phyloP scores from a whole-genome alignment of 1,284 basidiomycete genomes.

The Trametes pubescens region DNA sequence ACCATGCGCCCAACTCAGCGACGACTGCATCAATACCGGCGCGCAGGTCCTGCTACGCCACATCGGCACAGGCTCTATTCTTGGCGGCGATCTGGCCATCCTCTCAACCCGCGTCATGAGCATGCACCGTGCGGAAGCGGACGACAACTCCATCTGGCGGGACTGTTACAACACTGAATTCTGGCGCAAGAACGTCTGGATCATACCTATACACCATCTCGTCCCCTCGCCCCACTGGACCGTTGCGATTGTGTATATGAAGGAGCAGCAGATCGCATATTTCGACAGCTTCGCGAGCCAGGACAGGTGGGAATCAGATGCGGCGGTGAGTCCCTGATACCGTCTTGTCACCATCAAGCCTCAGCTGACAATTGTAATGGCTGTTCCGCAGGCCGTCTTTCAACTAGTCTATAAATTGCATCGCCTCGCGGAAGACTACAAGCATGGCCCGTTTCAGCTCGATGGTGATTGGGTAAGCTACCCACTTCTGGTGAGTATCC shows the following conservation, averaged over 20 bases:
- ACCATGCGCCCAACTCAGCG: conserved; percentile 11
- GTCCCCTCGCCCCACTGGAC: conserved; percentile 18
- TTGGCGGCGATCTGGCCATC: not conserved
- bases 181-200: conserved; percentile 18
- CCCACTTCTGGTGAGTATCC: conserved; percentile 5
- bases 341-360: not conserved
- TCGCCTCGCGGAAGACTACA: not conserved
- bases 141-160: conserved; percentile 5
- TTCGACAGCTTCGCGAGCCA: conserved; percentile 19
- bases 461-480: conserved; percentile 1
- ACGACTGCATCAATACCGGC: conserved; percentile 18
- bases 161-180: not conserved
- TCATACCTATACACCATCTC: conserved; percentile 20
- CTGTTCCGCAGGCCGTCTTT: not conserved
- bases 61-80: not conserved
- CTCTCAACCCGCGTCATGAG: conserved; percentile 2
- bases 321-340: not conserved
- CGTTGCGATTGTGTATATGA: conserved; percentile 6
- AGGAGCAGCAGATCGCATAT: conserved; percentile 8
- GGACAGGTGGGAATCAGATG: conserved; percentile 1
- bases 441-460: not conserved
- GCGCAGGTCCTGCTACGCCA: conserved; percentile 9
- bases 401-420: not conserved
- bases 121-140: not conserved
- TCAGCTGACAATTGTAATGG: not conserved